Base-by-base conservation (phyloP, 345 rosid genomes). In the Gossypium sturtianum region DNA sequence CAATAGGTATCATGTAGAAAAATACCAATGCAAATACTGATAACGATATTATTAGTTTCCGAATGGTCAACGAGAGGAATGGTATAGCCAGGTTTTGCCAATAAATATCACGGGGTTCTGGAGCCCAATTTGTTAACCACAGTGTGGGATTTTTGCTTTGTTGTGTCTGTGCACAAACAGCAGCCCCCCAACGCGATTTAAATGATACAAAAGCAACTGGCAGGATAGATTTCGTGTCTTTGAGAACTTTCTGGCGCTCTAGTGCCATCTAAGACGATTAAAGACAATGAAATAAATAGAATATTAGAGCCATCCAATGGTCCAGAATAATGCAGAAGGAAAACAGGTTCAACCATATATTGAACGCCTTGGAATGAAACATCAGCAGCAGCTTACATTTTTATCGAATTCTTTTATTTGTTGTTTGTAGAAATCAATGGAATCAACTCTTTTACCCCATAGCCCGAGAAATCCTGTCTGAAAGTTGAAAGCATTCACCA, bases 1-100 rank as follows among this genome's bases (percentile, higher is more conserved):
- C 96, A 13, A 93, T 93, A 25, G 99, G 99, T 81, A 95, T 93
- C 99, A 95, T 93, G 86, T 95, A 95, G 85, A 91, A 95, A 82
- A 95, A 95, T 75, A 93, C 93, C 86, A 95, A 76, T 47, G 92
- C 89, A 76, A 95, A 93, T 65, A 95, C 93, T 25, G 87, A 76
- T 23, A 90, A 9, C 9, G 96, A 84, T 72, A 93, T 91, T 47
- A 93, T 72, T 65, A 91, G 89, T 72, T 86, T 92, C 71, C 99
- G 80, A 71, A 95, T 83, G 80, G 85, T 91, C 85, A 91, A 78
- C 4, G 98, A 95, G 70, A 95, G 84, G 66, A 91, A 95, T 22
- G 99, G 99, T 79, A 95, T 95, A 75, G 97, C 89, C 80, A 94
- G 83, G 77, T 94, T 94, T 43, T 83, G 80, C 98, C 98, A 94